Percentiles rank a stretch among this genome's conserved stretches.
Conservation (phyloP, 306 rosid species). For the Begonia masoniana region DNA sequence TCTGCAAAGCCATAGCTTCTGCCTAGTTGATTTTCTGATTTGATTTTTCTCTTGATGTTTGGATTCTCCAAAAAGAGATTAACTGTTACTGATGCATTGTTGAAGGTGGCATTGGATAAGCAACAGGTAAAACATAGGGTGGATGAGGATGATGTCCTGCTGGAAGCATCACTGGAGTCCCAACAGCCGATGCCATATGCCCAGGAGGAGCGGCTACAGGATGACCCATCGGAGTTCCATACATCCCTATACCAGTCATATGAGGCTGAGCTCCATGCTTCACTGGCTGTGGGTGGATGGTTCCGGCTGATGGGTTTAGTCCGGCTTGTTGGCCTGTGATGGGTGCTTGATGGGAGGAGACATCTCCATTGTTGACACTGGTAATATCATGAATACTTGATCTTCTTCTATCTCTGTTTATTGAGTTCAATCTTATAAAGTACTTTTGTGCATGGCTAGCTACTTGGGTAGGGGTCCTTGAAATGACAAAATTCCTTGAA, state of each 20-base stretch:
- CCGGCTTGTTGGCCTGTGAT: constrained; percentile 71
- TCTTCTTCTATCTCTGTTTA: constrained; percentile 92
- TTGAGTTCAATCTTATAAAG: constrained; percentile 84
- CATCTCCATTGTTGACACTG: constrained; percentile 58
- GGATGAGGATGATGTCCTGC: constrained; percentile 36
- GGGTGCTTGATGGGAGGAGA: constrained; percentile 46
- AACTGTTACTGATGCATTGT: constrained; percentile 65
- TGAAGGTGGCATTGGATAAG: constrained; percentile 95
- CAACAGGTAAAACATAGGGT: constrained; percentile 75
- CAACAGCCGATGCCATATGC: constrained; percentile 85
- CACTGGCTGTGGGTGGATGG: constrained; percentile 33
- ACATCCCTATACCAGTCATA: constrained; percentile 69
- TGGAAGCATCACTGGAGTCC: constrained; percentile 94
- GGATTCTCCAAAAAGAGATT: too few relatives aligned
- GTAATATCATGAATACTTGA: constrained; percentile 96
- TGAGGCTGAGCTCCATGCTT: constrained; percentile 65
- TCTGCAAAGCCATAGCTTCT: too few relatives aligned
- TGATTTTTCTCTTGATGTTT: too few relatives aligned
- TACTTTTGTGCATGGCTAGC: constrained; percentile 99
- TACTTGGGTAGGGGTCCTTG: constrained; percentile 96
- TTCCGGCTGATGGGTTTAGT: constrained; percentile 28
- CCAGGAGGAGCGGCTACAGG: constrained; percentile 72
- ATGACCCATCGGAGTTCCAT: constrained; percentile 78
- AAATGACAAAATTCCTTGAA: constrained; percentile 87
- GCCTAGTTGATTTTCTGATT: too few relatives aligned